phyloP scores from a whole-genome alignment of 257 asterid species.

The Solanum sparsipilum region DNA sequence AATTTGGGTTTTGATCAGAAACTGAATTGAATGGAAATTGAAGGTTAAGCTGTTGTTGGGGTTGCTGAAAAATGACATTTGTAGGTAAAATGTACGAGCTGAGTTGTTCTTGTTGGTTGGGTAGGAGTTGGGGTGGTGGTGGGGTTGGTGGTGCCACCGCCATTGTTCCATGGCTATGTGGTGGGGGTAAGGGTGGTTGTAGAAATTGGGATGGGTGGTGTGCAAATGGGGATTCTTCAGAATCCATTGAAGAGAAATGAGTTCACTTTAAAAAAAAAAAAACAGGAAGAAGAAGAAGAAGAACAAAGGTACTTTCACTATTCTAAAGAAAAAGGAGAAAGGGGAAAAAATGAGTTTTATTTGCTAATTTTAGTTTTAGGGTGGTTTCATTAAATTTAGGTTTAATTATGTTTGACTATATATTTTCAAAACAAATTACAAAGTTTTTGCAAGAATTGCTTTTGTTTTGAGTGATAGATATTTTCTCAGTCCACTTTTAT shows the following conservation, averaged over 20 bases:
- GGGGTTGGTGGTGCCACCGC: slow-evolving; percentile 17
- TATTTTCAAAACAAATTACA: not conserved
- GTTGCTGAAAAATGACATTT: not conserved
- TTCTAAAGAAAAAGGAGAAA: not conserved
- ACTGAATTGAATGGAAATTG: slow-evolving; percentile 31
- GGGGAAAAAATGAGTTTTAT: not conserved
- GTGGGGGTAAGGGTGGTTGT: not conserved
- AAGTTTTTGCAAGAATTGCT: not conserved
- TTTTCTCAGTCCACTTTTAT: not conserved
- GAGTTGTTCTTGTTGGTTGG: not conserved
- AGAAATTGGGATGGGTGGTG: slow-evolving; percentile 3
- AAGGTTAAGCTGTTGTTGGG: slow-evolving; percentile 25
- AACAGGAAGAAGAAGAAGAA: not conserved
- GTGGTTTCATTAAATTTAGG: not conserved
- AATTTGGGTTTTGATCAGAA: not conserved
- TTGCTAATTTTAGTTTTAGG: not conserved
- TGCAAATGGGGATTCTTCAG: slow-evolving; percentile 24
- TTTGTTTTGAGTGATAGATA: not conserved
- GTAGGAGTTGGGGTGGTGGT: slow-evolving; percentile 31
- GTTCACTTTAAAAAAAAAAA: not conserved
- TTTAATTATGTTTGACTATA: not conserved
- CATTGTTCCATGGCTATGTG: slow-evolving; percentile 6
- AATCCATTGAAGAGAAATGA: slow-evolving; percentile 21
- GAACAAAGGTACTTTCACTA: not conserved
- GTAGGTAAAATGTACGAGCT: not conserved